Evolutionary conservation across 2,329 filamentous ascomycete genomes (phyloP), one percentile per base, ranked within the genome.

Genomic region (Penicillium sumatraense): DNA sequence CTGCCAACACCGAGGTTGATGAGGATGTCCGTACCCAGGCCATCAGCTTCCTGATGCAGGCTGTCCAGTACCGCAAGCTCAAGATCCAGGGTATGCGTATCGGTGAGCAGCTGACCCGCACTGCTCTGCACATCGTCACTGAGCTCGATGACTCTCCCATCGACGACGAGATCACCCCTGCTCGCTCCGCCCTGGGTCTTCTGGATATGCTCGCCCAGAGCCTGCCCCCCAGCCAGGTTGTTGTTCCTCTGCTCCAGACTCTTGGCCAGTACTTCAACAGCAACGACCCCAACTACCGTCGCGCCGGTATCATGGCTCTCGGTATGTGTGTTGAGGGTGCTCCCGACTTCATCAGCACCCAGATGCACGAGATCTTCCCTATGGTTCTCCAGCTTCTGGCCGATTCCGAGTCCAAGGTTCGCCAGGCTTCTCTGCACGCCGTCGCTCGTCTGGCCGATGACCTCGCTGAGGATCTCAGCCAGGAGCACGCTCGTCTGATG

Each of bases 321-420:
- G 93, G 93, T 56, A 96, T 93, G 80, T 93, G 91, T 66, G 93
- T 96, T 50, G 95, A 98, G 80, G 95, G 95, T 66, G 93, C 95
- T 26, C 95, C 95, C 14, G 95, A 99, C 75, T 99, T 98, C 77
- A 92, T 98, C 69, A 91, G 91, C 61, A 96, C 93, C 18, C 95
- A 99, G 77, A 85, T 98, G 59, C 83, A 89, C 68, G 85, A 89
- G 62, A 89, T 98, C 63, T 86, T 98, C 73, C 95, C 95, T 46
- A 83, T 90, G 65, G 87, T 98, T 56, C 82, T 97, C 54, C 87
- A 86, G 68, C 83, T 98, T 8, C 85, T 99, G 35, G 75, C 91
- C 70, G 95, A 99, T 71, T 81, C 85, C n/a, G 90, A 96, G 63
- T 83, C 86, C 64, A 87, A 87, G 66, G 95, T 99, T 55, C 87